Percentiles rank a stretch among this genome's conserved stretches.
These are phyloP conservation scores for Apiospora koreana DNA, from an alignment of 2,329 filamentous ascomycete genomes.

Conservation along the genomic window DNA sequence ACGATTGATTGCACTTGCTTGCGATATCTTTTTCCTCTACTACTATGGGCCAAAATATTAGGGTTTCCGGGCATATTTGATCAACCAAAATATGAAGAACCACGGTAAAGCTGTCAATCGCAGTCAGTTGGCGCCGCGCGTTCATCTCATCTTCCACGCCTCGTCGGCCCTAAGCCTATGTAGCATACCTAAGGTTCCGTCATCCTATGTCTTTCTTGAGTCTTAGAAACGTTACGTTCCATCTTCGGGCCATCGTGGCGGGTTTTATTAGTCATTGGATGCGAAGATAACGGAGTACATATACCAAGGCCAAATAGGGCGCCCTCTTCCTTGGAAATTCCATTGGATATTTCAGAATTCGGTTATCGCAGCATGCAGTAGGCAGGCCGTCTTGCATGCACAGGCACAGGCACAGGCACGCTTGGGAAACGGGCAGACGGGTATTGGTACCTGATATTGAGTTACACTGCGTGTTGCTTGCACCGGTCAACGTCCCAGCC, in stretches of 20 bases:
- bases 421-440: background rate
- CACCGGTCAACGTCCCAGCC: background rate
- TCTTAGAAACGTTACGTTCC: background rate
- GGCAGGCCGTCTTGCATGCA: background rate
- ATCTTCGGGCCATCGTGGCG: background rate
- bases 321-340: background rate
- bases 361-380: slow-evolving; percentile 1
- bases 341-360: background rate
- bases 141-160: background rate
- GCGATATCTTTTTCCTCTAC: background rate
- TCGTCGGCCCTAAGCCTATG: background rate
- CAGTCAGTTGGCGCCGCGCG: background rate
- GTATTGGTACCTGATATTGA: background rate
- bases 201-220: background rate
- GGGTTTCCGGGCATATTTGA: too few species aligned
- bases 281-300: background rate
- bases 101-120: background rate
- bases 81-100: background rate
- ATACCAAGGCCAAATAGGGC: background rate
- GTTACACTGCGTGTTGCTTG: background rate
- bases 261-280: background rate
- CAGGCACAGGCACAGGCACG: background rate
- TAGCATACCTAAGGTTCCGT: background rate
- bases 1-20: background rate
- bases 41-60: background rate